phyloP scores from a whole-genome alignment of 805 yeast genomes.

The Suhomyces canberraensis region DNA sequence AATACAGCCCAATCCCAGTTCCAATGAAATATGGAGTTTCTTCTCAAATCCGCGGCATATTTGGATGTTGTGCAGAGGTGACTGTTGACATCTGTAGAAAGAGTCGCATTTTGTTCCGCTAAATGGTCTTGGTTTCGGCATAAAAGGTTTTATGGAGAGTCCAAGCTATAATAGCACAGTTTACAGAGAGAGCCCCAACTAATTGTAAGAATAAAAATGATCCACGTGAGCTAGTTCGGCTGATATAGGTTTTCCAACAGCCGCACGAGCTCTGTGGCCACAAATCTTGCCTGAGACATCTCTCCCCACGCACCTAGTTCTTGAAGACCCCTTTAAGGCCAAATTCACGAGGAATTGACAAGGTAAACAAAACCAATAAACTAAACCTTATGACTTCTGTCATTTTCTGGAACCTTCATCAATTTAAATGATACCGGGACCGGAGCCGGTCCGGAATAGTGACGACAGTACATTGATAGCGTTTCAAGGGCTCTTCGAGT shows the following conservation, averaged over 20 bases:
- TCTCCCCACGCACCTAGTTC: not conserved
- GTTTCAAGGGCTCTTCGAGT: too few species aligned
- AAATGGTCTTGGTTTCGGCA: not conserved
- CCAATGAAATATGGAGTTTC: too few species aligned
- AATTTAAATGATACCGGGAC: too few species aligned
- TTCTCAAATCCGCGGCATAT: too few species aligned
- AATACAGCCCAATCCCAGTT: not conserved
- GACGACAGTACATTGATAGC: not conserved
- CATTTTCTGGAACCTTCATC: too few species aligned
- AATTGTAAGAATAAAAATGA: slow-evolving; percentile 3
- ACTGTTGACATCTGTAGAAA: not conserved
- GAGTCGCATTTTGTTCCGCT: not conserved
- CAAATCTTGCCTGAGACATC: not conserved
- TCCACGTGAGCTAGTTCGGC: not conserved
- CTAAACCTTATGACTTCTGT: too few species aligned
- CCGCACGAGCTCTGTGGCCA: not conserved
- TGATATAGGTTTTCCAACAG: not conserved
- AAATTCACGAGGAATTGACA: not conserved
- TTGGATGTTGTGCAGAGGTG: not conserved
- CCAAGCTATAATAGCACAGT: not conserved
- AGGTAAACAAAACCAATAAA: slow-evolving; percentile 5
- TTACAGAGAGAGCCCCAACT: not conserved
- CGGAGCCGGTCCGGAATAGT: not conserved
- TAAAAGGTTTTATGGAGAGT: slow-evolving; percentile 6
- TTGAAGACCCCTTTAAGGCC: slow-evolving; percentile 1